Conservation (phyloP, 192 early-diverging fungal species). For the Powellomyces hirtus region DNA sequence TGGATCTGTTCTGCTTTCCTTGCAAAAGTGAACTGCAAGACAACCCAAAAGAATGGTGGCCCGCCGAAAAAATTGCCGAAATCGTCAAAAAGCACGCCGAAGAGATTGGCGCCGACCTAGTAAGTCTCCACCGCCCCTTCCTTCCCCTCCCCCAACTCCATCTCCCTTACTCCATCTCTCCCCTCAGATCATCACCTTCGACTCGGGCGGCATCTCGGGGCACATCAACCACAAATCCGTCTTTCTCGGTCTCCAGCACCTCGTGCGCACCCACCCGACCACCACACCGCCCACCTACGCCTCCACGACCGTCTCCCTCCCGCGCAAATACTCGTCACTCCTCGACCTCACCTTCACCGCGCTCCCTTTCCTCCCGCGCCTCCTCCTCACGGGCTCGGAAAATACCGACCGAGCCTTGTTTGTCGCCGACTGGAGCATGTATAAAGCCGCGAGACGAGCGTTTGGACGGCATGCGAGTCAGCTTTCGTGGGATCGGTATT, state of each 20-base stretch:
- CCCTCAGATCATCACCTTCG: constrained; percentile 83
- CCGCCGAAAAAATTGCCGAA: constrained; percentile 22
- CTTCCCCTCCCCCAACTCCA: not conserved
- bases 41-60: constrained; percentile 45
- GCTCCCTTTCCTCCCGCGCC: constrained; percentile 24
- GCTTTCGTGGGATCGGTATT: too few relatives aligned
- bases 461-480: too few relatives aligned
- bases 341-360: constrained; percentile 34
- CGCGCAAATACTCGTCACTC: constrained; percentile 57
- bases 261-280: not conserved
- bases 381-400: not conserved
- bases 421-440: not conserved
- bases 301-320: constrained; percentile 39
- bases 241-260: constrained; percentile 59
- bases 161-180: not conserved
- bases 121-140: not conserved
- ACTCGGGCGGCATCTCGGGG: constrained; percentile 78
- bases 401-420: constrained; percentile 18
- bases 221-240: constrained; percentile 86
- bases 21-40: constrained; percentile 55
- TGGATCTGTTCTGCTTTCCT: too few relatives aligned
- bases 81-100: constrained; percentile 28
- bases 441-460: constrained; percentile 13
- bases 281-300: constrained; percentile 48
- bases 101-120: constrained; percentile 18